Evolutionary conservation across 805 yeast species (phyloP).

Genomic region (Metschnikowia sp.): DNA sequence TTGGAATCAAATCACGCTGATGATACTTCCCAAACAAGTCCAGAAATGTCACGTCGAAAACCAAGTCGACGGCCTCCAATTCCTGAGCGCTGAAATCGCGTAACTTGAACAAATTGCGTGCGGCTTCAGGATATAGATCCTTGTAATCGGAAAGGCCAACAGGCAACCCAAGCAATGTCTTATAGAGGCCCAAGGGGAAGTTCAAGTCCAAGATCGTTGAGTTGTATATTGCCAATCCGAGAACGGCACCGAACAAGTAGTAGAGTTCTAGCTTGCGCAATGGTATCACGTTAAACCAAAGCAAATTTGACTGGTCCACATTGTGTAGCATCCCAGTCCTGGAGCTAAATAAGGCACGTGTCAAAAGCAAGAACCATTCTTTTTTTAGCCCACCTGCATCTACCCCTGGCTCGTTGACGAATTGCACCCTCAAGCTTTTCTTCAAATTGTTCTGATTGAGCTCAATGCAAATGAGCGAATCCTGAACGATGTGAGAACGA

Average conservation of each 20-base stretch:
- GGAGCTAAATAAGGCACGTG: constrained; percentile 67
- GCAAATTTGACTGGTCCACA: constrained; percentile 62
- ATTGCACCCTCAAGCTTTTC: constrained; percentile 74
- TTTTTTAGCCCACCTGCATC: constrained; percentile 94
- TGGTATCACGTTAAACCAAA: constrained; percentile 69
- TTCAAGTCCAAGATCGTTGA: constrained; percentile 79
- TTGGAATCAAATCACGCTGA: constrained; percentile 50
- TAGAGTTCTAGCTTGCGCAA: constrained; percentile 51
- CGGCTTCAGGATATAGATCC: constrained; percentile 68
- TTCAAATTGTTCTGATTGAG: constrained; percentile 57
- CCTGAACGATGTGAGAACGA: constrained; percentile 63
- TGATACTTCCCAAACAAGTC: constrained; percentile 44
- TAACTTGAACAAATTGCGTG: constrained; percentile 30
- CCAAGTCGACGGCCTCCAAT: constrained; percentile 44
- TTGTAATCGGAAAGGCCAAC: constrained; percentile 60
- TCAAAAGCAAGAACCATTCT: constrained; percentile 86
- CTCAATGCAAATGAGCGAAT: constrained; percentile 66
- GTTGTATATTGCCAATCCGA: constrained; percentile 89
- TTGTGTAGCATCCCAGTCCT: constrained; percentile 62
- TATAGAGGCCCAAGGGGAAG: constrained; percentile 75
- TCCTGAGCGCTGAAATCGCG: constrained; percentile 25
- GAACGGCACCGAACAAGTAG: constrained; percentile 75
- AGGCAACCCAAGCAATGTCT: constrained; percentile 58
- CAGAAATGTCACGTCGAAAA: constrained; percentile 60
- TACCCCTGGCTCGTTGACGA: constrained; percentile 84